Percentiles rank a stretch among this genome's conserved stretches.
These are phyloP conservation scores for Apophysomyces elegans DNA, from an alignment of 371 early-diverging fungal species.

Conservation along the genomic window DNA sequence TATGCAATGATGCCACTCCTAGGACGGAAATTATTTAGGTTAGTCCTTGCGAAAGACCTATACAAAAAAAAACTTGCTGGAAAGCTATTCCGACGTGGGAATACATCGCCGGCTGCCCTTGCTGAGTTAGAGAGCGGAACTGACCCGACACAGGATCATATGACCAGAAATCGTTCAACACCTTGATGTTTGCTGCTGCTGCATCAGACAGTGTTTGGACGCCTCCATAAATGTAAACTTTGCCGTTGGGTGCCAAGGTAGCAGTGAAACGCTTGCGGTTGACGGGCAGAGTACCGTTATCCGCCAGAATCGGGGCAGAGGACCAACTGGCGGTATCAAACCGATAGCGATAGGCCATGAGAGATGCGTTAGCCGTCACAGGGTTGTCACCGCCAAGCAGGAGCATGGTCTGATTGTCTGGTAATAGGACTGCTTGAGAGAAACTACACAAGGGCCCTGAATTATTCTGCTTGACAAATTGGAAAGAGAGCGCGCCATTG, in stretches of 20 bases:
- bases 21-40: neutral
- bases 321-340: slow-evolving; percentile 19
- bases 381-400: slow-evolving; percentile 11
- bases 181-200: neutral
- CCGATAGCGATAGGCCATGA: slow-evolving; percentile 2
- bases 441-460: neutral
- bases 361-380: slow-evolving; percentile 1
- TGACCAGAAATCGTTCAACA: slow-evolving; percentile 16
- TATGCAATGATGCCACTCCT: slow-evolving; percentile 1
- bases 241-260: slow-evolving; percentile 14
- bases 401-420: slow-evolving; percentile 16
- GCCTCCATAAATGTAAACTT: slow-evolving; percentile 22
- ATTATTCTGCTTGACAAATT: neutral
- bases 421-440: slow-evolving; percentile 12
- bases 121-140: slow-evolving; percentile 6
- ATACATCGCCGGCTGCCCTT: neutral
- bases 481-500: neutral
- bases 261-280: slow-evolving; percentile 7
- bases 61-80: slow-evolving; percentile 12
- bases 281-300: slow-evolving; percentile 10
- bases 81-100: slow-evolving; percentile 16
- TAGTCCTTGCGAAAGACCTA: neutral
- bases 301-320: neutral
- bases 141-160: slow-evolving; percentile 16
- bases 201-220: neutral